These are phyloP conservation scores for Suhomyces choctaworum DNA, from an alignment of 1,139 yeast genomes.

Conservation along the genomic window DNA sequence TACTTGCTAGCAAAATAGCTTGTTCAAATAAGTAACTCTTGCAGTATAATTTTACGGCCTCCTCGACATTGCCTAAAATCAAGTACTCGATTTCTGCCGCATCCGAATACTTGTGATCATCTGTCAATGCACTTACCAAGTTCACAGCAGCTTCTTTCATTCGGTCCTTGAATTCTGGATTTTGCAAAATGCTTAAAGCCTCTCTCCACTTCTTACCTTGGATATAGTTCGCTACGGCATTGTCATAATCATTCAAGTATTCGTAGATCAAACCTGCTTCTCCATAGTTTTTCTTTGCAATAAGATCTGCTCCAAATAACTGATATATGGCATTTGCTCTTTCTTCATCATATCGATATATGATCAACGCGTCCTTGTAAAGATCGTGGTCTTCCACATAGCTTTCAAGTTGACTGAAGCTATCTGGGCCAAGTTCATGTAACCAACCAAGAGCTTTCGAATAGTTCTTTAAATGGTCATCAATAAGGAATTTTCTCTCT, in stretches of 20 bases:
- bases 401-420: constrained; percentile 60
- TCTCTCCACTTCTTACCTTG: constrained; percentile 81
- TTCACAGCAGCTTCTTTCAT: constrained; percentile 51
- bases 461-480: constrained; percentile 68
- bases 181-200: constrained; percentile 63
- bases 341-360: constrained; percentile 58
- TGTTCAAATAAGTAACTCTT: constrained; percentile 73
- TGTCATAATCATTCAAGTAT: constrained; percentile 52
- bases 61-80: constrained; percentile 60
- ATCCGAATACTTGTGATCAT: constrained; percentile 71
- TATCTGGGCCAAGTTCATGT: constrained; percentile 48
- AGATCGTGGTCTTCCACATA: constrained; percentile 76
- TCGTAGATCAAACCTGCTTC: constrained; percentile 85
- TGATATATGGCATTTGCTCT: constrained; percentile 57
- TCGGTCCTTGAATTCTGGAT: constrained; percentile 37
- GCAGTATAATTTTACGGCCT: constrained; percentile 68
- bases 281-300: constrained; percentile 52
- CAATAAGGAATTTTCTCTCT: constrained; percentile 75
- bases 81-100: constrained; percentile 79
- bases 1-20: constrained; percentile 67
- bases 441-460: constrained; percentile 71
- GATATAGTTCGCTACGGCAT: constrained; percentile 71
- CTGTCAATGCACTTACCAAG: constrained; percentile 60
- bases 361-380: constrained; percentile 64
- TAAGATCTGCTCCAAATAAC: constrained; percentile 63